Conservation (phyloP, 1,139 yeast genomes). For the Pneumocystis sp. region DNA sequence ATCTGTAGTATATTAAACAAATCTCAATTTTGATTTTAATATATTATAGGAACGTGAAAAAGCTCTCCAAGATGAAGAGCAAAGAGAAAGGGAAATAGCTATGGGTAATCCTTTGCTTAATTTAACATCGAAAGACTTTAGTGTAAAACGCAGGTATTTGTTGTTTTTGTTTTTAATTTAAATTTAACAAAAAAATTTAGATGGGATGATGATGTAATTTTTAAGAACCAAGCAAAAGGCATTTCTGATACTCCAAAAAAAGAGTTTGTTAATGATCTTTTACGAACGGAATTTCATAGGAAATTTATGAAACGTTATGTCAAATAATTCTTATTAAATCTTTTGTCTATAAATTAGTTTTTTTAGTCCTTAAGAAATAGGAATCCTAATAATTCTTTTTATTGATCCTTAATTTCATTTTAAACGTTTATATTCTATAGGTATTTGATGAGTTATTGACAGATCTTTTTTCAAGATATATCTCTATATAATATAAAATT, state of each 20-base stretch:
- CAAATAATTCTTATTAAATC: slow-evolving; percentile 10
- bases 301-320: slow-evolving; percentile 56
- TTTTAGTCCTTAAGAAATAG: neutral
- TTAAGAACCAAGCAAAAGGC: slow-evolving; percentile 28
- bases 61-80: slow-evolving; percentile 23
- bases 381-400: neutral
- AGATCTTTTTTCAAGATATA: neutral
- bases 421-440: neutral
- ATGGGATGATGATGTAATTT: slow-evolving; percentile 34
- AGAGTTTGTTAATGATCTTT: slow-evolving; percentile 48
- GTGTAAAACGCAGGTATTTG: slow-evolving; percentile 23
- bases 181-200: slow-evolving; percentile 4
- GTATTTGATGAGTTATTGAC: neutral
- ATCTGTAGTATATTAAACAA: slow-evolving; percentile 4
- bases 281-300: slow-evolving; percentile 55
- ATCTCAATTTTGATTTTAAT: neutral
- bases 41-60: slow-evolving; percentile 22
- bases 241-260: slow-evolving; percentile 17
- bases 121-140: slow-evolving; percentile 15
- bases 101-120: slow-evolving; percentile 34
- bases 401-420: neutral
- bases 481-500: neutral
- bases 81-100: slow-evolving; percentile 25
- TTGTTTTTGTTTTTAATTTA: slow-evolving; percentile 34
- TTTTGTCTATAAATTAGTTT: neutral